Conservation (phyloP, 805 yeast species). For the Starmerella vitae region DNA sequence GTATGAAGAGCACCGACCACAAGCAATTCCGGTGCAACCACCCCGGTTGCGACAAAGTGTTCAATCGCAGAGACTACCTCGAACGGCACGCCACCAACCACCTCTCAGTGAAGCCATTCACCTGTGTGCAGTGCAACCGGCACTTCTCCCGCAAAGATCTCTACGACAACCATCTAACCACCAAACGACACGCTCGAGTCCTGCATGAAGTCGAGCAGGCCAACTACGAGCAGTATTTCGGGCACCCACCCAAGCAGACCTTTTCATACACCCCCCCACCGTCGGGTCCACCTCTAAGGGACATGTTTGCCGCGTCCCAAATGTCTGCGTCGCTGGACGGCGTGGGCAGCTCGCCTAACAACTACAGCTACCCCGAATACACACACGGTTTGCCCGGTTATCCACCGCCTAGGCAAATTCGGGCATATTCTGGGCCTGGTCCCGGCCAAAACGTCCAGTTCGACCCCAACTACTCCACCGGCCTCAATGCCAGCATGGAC, state of each 20-base stretch:
- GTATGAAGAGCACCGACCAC: slow-evolving; percentile 6
- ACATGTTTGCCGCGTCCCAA: neutral
- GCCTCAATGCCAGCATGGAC: neutral
- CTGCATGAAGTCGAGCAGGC: slow-evolving; percentile 10
- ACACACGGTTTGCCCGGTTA: too few relatives aligned
- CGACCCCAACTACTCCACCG: neutral
- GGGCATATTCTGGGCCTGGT: neutral
- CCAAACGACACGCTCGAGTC: slow-evolving; percentile 26
- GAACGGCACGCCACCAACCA: slow-evolving; percentile 30
- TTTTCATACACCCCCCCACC: neutral
- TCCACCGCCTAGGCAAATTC: too few relatives aligned
- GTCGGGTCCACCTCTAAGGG: neutral
- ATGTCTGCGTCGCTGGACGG: neutral
- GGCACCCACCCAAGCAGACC: neutral
- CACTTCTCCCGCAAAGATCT: slow-evolving; percentile 27
- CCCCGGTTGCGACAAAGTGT: slow-evolving; percentile 27
- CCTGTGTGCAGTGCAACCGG: slow-evolving; percentile 26
- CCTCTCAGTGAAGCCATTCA: slow-evolving; percentile 26
- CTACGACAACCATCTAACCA: slow-evolving; percentile 27
- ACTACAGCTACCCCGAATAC: neutral
- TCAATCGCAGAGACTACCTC: slow-evolving; percentile 28
- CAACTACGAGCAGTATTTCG: neutral
- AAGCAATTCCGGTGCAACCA: slow-evolving; percentile 27
- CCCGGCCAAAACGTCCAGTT: neutral
- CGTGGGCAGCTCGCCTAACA: neutral